phyloP scores from a whole-genome alignment of 371 early-diverging fungal species.

The Mucor sp. region DNA sequence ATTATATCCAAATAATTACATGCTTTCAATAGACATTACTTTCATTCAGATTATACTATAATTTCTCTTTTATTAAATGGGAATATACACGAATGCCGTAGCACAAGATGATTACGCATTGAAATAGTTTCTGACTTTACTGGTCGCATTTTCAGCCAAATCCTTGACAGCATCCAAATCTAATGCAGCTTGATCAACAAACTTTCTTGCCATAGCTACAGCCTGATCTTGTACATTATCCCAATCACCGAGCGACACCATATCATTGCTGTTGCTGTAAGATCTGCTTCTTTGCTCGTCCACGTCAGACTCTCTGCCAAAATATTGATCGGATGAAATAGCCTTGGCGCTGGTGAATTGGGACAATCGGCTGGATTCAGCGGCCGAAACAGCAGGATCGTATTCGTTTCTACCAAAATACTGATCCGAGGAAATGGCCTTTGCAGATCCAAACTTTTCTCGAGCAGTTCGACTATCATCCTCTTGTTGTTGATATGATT shows the following conservation, averaged over 20 bases:
- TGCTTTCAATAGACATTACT: no score
- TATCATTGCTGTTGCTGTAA: conserved; percentile 3
- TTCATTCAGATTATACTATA: no score
- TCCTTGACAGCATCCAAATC: conserved; percentile 75
- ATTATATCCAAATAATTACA: no score
- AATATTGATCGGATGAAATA: conserved; percentile 83
- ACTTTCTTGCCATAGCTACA: conserved; percentile 65
- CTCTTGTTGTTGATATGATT: conserved; percentile 18
- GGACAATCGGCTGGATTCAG: conserved; percentile 64
- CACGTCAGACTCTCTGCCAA: conserved; percentile 68
- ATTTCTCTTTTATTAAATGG: not conserved
- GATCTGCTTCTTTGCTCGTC: conserved; percentile 14
- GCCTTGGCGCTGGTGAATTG: conserved; percentile 74
- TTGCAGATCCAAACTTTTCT: conserved; percentile 76
- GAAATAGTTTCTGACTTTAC: conserved; percentile 33
- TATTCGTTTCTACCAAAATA: conserved; percentile 85
- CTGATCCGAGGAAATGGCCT: conserved; percentile 87
- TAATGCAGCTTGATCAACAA: conserved; percentile 74
- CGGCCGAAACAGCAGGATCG: conserved; percentile 63
- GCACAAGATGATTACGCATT: conserved; percentile 5
- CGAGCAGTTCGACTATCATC: conserved; percentile 47
- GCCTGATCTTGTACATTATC: conserved; percentile 60
- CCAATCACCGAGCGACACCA: conserved; percentile 38
- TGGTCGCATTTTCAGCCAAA: conserved; percentile 67
- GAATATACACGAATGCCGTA: not conserved